Evolutionary conservation across 164 flowering plant species (phyloP).

Genomic region (Berberis thunbergii): DNA sequence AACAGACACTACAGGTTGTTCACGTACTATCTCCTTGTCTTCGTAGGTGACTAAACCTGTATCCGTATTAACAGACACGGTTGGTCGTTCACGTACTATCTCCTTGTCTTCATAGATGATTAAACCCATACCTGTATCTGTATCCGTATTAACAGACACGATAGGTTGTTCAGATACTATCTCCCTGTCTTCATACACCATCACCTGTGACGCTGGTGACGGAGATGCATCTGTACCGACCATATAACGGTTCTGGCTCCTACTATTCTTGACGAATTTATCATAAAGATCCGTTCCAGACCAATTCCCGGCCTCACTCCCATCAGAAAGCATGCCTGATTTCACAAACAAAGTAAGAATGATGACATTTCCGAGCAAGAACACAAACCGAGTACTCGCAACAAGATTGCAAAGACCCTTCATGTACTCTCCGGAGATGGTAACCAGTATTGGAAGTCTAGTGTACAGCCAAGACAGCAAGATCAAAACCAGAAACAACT

Average conservation of each 20-base stretch:
- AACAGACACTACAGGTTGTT: too few species aligned
- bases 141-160: too few species aligned
- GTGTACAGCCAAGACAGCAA: constrained; percentile 37
- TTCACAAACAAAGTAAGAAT: constrained; percentile 39
- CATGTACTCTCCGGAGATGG: constrained; percentile 26
- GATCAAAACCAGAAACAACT: constrained; percentile 28
- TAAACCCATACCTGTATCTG: background rate
- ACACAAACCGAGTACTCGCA: constrained; percentile 41
- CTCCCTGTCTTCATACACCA: background rate
- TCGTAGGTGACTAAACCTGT: background rate
- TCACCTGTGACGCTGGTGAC: constrained; percentile 3
- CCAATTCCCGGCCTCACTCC: background rate
- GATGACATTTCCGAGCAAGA: constrained; percentile 51
- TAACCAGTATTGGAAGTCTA: constrained; percentile 32
- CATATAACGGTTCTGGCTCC: constrained; percentile 8
- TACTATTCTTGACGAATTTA: constrained; percentile 33
- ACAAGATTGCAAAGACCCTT: constrained; percentile 17
- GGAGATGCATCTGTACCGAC: background rate
- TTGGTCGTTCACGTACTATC: background rate
- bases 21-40: background rate
- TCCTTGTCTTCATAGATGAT: background rate
- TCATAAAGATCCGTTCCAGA: constrained; percentile 23
- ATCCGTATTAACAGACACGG: too few species aligned
- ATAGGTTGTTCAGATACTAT: background rate
- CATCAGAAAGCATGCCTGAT: constrained; percentile 32